Evolutionary conservation across 108 stramenopile species (phyloP).

Genomic region (Aurantiochytrium sp.): DNA sequence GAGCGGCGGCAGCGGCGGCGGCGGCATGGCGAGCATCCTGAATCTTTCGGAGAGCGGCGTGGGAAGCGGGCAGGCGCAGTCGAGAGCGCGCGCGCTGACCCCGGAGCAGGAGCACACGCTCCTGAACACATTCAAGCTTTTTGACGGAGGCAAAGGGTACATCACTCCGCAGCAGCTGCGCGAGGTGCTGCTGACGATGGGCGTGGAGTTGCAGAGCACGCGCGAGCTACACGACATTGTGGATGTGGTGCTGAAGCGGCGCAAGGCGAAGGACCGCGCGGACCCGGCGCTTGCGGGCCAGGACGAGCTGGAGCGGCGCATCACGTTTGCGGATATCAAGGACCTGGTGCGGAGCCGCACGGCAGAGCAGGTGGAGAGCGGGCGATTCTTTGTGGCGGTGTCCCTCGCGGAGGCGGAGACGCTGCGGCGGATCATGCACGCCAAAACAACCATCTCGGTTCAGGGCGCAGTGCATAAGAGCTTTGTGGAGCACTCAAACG

Average conservation of each 20-base stretch:
- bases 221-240: constrained; percentile 69
- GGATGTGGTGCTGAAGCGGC: constrained; percentile 59
- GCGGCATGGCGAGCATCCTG: constrained; percentile 29
- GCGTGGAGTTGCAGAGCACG: constrained; percentile 81
- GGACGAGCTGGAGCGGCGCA: neutral
- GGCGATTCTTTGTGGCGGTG: constrained; percentile 86
- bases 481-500: constrained; percentile 56
- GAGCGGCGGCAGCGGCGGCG: constrained; percentile 59
- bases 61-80: neutral
- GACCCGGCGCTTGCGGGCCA: constrained; percentile 33
- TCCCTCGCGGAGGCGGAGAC: constrained; percentile 90
- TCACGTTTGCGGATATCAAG: constrained; percentile 77
- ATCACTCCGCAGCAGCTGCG: constrained; percentile 79
- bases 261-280: constrained; percentile 46
- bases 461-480: constrained; percentile 76
- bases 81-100: constrained; percentile 67
- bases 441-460: constrained; percentile 61
- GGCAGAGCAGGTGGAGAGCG: constrained; percentile 81
- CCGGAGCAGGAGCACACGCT: constrained; percentile 78
- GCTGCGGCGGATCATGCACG: constrained; percentile 84
- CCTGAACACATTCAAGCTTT: constrained; percentile 74
- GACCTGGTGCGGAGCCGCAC: constrained; percentile 75
- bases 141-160: constrained; percentile 73
- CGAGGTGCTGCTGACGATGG: constrained; percentile 80
- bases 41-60: neutral